Base-by-base conservation (phyloP, 257 asterid genomes). In the Solanum pinnatisectum region DNA sequence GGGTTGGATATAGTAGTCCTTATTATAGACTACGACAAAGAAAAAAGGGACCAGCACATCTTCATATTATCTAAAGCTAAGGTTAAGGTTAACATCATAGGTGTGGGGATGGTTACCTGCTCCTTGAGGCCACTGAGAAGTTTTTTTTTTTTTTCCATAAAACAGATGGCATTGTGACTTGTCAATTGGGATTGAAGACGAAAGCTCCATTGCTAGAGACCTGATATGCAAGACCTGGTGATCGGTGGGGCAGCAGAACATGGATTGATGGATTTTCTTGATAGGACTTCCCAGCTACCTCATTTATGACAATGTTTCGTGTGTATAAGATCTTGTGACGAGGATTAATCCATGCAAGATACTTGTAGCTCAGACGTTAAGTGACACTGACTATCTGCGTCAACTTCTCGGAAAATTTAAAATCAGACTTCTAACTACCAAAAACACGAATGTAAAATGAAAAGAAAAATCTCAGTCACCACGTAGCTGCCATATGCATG, bases 251-350 rank as follows among this genome's bases (percentile, higher is more conserved):
- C 44, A 10, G 71, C 32, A 49, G 70, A 82, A 82, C 10, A 46
- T 10, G 10, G n/a, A 82, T 77, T 82, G 86, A 82, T 32, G 44
- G 7, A 49, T 32, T 82, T 49, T 49, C 70, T 82, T 49, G 44
- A 82, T 18, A 82, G 86, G 86, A 49, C 86, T 49, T 49, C 86
- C 86, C 86, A 82, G 86, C 86, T 82, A 82, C 70, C 86, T 82
- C 86, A 82, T 82, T 49, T 82, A 82, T 82, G 44, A 2, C 10
- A 16, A 30, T 30, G 42, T 46, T 46, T 10, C 20, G 5, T 82
- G 86, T 32, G 36, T 20, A 32, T 33, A 20, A 82, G 30, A 49
- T 49, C 44, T 82, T 82, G 70, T 32, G 85, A 49, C 15, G 67
- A 46, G 68, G 85, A 81, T 82, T 10, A 82, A 49, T 46, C 44